These are phyloP conservation scores for Linnemannia elongata DNA, from an alignment of 192 early-diverging fungal genomes.

Conservation along the genomic window DNA sequence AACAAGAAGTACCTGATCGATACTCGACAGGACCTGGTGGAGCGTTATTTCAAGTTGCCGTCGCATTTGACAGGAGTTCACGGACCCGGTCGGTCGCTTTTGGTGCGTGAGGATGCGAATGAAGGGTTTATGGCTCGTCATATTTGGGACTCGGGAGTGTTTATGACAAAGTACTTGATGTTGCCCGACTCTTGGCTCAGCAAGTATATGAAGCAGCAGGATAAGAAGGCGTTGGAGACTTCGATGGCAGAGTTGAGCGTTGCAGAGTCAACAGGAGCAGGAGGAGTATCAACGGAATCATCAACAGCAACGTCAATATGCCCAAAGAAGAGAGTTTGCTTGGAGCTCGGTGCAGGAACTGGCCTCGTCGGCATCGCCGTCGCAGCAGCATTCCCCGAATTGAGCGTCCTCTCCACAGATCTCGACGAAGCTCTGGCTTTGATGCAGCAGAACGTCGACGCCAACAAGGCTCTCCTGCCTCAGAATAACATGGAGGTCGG, in stretches of 20 bases:
- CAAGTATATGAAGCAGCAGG: constrained; percentile 39
- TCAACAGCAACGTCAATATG: constrained; percentile 3
- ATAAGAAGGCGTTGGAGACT: constrained; percentile 10
- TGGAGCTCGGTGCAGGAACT: constrained; percentile 68
- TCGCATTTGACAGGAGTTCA: constrained; percentile 31
- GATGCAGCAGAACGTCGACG: constrained; percentile 62
- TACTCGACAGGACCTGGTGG: constrained; percentile 50
- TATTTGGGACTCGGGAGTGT: constrained; percentile 57
- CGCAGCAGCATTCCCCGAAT: constrained; percentile 57
- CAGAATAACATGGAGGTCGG: constrained; percentile 47
- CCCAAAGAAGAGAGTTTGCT: constrained; percentile 28
- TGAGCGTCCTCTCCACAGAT: constrained; percentile 57
- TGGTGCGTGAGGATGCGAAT: constrained; percentile 49
- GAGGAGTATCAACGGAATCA: neutral
- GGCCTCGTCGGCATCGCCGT: constrained; percentile 63
- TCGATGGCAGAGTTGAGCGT: constrained; percentile 24
- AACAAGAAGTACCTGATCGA: constrained; percentile 53
- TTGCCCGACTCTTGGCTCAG: constrained; percentile 45
- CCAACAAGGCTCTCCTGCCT: constrained; percentile 34
- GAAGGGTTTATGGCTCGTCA: constrained; percentile 56
- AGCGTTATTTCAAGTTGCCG: constrained; percentile 48
- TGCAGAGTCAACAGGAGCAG: constrained; percentile 8
- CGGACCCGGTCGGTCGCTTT: constrained; percentile 31
- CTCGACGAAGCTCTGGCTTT: constrained; percentile 60
- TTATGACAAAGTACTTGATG: constrained; percentile 54